A percentile compares a stretch with the other conserved stretches of the same genome.
Evolutionary conservation across 768 basidiomycete genomes (phyloP).

Genomic region (Candolleomyces eurysporus): DNA sequence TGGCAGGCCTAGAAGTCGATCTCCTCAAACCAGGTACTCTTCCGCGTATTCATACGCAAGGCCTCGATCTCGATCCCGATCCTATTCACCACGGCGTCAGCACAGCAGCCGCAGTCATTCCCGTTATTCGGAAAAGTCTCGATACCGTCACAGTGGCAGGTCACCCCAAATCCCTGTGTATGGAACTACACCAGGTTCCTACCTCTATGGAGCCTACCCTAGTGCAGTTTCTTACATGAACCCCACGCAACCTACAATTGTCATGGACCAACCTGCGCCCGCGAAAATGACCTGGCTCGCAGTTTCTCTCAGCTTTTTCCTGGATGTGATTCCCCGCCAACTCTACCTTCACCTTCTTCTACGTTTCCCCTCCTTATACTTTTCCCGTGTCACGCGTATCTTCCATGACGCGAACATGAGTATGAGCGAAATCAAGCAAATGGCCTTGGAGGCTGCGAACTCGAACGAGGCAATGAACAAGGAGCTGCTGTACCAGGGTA

Average conservation of each 20-base stretch:
- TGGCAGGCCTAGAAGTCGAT: background rate
- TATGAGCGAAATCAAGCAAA: conserved; percentile 50
- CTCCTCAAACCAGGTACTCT: too few relatives aligned
- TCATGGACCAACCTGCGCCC: background rate
- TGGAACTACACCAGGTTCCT: too few relatives aligned
- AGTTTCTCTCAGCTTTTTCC: background rate
- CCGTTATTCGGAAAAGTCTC: too few relatives aligned
- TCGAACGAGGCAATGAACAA: conserved; percentile 4
- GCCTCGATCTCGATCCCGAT: too few relatives aligned
- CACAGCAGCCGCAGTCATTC: too few relatives aligned
- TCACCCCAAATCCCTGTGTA: background rate
- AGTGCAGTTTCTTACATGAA: background rate
- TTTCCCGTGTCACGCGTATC: conserved; percentile 60
- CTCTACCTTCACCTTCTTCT: conserved; percentile 42
- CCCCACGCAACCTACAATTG: too few relatives aligned
- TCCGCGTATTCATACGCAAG: too few relatives aligned
- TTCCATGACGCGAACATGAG: conserved; percentile 65
- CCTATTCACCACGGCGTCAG: too few relatives aligned
- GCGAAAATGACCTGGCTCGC: background rate
- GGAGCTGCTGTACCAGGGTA: conserved; percentile 1
- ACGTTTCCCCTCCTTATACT: conserved; percentile 61
- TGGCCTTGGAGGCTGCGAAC: conserved; percentile 31
- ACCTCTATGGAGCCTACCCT: background rate
- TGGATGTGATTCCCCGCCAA: conserved; percentile 23
- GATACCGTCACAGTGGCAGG: too few relatives aligned